phyloP scores from a whole-genome alignment of 352 stramenopile species.

The Phytopythium chamaehyphon region DNA sequence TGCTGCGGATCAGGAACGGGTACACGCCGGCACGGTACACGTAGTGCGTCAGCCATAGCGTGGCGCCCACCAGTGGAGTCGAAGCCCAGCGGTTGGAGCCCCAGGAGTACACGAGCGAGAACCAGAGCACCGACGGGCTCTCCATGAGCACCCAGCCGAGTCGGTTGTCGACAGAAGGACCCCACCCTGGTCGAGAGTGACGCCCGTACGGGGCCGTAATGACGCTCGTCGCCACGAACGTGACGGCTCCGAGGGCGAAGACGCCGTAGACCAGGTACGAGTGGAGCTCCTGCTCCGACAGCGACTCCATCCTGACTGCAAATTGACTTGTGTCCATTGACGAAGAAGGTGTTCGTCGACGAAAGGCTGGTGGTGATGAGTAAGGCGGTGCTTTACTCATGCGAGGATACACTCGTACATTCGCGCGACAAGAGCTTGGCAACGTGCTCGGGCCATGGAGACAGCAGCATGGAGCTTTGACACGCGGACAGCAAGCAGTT shows the following conservation, averaged over 20 bases:
- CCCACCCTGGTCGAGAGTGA: slow-evolving; percentile 49
- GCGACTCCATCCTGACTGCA: slow-evolving; percentile 3
- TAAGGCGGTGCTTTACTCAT: neutral
- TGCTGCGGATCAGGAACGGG: slow-evolving; percentile 59
- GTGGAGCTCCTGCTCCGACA: slow-evolving; percentile 45
- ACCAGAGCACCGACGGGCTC: slow-evolving; percentile 58
- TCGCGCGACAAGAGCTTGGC: too few species aligned
- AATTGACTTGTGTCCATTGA: too few species aligned
- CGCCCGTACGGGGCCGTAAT: slow-evolving; percentile 67
- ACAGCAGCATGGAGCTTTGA: too few species aligned
- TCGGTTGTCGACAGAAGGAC: slow-evolving; percentile 43
- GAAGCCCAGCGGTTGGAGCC: slow-evolving; percentile 30
- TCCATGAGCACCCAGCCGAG: slow-evolving; percentile 77
- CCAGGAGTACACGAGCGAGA: slow-evolving; percentile 39
- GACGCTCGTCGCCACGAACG: slow-evolving; percentile 39
- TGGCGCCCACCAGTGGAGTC: slow-evolving; percentile 42
- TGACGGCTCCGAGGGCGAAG: slow-evolving; percentile 51
- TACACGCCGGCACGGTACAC: slow-evolving; percentile 67
- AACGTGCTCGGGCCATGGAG: too few species aligned
- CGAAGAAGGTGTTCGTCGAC: neutral
- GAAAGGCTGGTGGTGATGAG: neutral
- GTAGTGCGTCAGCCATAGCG: slow-evolving; percentile 64
- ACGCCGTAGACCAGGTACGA: slow-evolving; percentile 44
- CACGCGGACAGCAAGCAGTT: too few species aligned
- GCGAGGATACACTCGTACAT: too few species aligned